Percentiles rank a stretch among this genome's conserved stretches.
Conservation (phyloP, 331 rosid species). For the Cydonia oblonga region DNA sequence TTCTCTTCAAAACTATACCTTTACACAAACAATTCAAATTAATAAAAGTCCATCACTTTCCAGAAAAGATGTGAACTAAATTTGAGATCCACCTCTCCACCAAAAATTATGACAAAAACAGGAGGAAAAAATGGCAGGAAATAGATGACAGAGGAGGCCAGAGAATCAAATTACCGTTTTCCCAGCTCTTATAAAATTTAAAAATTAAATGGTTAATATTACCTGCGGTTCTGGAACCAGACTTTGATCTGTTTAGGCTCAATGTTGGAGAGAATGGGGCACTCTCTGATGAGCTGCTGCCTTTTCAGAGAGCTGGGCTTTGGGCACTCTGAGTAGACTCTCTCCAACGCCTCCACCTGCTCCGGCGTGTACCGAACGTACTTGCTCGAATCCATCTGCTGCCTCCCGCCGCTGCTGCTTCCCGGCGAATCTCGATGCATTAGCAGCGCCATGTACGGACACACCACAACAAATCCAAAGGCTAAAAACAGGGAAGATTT, state of each 20-base stretch:
- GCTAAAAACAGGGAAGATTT: background rate
- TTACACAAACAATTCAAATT: background rate
- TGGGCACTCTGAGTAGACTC: constrained; percentile 88
- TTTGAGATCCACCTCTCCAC: too few relatives aligned
- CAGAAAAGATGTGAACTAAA: too few relatives aligned
- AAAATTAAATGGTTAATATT: background rate
- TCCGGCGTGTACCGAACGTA: constrained; percentile 94
- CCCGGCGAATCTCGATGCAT: constrained; percentile 50
- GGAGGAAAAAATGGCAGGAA: too few relatives aligned
- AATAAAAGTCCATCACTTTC: background rate
- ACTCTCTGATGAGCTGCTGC: constrained; percentile 87
- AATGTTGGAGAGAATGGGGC: constrained; percentile 78
- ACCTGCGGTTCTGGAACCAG: constrained; percentile 98
- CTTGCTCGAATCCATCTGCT: constrained; percentile 74
- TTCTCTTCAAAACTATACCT: background rate
- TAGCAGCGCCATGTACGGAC: constrained; percentile 47
- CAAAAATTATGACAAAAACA: background rate
- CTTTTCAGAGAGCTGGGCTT: constrained; percentile 87
- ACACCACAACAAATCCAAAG: background rate
- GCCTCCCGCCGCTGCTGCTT: constrained; percentile 10
- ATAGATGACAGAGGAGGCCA: too few relatives aligned
- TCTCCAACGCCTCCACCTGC: constrained; percentile 90
- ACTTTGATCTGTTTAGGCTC: constrained; percentile 99
- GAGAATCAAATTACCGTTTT: background rate
- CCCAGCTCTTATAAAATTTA: background rate